These are phyloP conservation scores for Krasilnikovozyma curviuscula DNA, from an alignment of 768 basidiomycete species.

Conservation along the genomic window DNA sequence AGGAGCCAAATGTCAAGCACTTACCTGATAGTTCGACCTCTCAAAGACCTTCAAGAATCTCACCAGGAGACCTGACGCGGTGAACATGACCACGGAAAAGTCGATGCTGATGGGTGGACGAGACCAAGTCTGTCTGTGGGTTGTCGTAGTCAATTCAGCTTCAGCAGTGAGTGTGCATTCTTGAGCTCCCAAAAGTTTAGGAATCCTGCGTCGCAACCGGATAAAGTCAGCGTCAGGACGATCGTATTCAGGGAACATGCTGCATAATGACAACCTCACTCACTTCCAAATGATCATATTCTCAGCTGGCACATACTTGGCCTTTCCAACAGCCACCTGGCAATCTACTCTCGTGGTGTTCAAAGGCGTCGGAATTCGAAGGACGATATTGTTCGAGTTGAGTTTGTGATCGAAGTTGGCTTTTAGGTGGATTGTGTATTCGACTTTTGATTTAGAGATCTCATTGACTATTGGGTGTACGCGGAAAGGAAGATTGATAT, in stretches of 20 bases:
- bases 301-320: conserved; percentile 89
- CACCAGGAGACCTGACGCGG: conserved; percentile 83
- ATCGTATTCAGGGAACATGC: neutral
- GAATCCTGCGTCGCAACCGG: conserved; percentile 59
- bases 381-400: conserved; percentile 73
- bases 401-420: conserved; percentile 81
- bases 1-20: no score
- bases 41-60: conserved; percentile 97
- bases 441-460: conserved; percentile 75
- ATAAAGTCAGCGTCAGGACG: neutral
- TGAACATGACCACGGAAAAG: conserved; percentile 96
- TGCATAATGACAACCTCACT: conserved; percentile 24
- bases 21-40: conserved; percentile 77
- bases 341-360: conserved; percentile 85
- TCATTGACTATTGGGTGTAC: conserved; percentile 82
- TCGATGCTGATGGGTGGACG: conserved; percentile 94
- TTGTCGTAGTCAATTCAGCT: conserved; percentile 69
- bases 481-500: conserved; percentile 81
- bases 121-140: conserved; percentile 88
- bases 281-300: conserved; percentile 97
- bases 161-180: conserved; percentile 70
- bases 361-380: conserved; percentile 87
- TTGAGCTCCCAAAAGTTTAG: conserved; percentile 76
- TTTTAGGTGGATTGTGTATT: conserved; percentile 71
- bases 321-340: conserved; percentile 80